Evolutionary conservation across 75 land plant species (phyloP).

Genomic region (Picea sitchensis): DNA sequence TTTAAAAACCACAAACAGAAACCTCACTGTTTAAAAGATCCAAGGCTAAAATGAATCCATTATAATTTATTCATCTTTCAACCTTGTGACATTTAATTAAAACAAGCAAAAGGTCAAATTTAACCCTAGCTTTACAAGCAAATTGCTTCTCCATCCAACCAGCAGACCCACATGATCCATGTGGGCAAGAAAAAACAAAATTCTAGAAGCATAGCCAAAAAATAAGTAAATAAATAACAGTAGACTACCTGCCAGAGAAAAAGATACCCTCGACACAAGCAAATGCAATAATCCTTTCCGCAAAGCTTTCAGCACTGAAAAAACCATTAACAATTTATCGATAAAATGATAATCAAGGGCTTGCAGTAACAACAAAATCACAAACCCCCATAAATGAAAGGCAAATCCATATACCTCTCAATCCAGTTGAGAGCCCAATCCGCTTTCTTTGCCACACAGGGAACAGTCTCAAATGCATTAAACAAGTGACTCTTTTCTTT

Average conservation of each 20-base stretch:
- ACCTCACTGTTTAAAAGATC: too few relatives aligned
- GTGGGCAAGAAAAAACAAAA: too few relatives aligned
- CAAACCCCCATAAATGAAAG: background rate
- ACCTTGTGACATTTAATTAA: too few relatives aligned
- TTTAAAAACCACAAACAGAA: too few relatives aligned
- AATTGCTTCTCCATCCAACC: too few relatives aligned
- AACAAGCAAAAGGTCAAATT: too few relatives aligned
- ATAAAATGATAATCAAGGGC: background rate
- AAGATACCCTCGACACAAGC: slow-evolving; percentile 94
- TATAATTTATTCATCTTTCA: too few relatives aligned
- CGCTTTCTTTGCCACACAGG: slow-evolving; percentile 68
- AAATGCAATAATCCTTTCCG: slow-evolving; percentile 78
- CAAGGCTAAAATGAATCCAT: too few relatives aligned
- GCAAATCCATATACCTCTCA: slow-evolving; percentile 23
- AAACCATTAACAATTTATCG: background rate
- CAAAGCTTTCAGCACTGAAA: slow-evolving; percentile 49
- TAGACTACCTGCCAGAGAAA: slow-evolving; percentile 69
- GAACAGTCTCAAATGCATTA: slow-evolving; percentile 77
- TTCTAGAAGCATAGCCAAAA: background rate
- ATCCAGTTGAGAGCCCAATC: slow-evolving; percentile 93
- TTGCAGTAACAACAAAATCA: background rate
- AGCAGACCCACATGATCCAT: too few relatives aligned
- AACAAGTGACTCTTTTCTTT: slow-evolving; percentile 64
- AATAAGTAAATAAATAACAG: background rate
- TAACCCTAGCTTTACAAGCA: too few relatives aligned